These are phyloP conservation scores for Phytophthora pluvialis DNA, from an alignment of 352 stramenopile genomes.

Conservation along the genomic window DNA sequence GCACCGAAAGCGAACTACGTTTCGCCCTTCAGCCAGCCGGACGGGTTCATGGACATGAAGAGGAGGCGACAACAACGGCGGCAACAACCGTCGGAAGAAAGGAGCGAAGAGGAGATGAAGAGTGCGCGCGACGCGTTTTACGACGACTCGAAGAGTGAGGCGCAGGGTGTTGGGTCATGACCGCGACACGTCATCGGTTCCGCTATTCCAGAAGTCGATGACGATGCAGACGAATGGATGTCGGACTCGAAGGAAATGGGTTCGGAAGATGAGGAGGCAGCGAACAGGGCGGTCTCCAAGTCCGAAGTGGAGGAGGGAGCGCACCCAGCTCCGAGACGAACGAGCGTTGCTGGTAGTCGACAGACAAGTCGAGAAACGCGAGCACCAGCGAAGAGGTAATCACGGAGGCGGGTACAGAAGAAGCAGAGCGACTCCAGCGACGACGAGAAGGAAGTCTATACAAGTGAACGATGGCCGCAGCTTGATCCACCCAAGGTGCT, in stretches of 20 bases:
- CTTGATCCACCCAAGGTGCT: slow-evolving; percentile 51
- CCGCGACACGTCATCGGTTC: slow-evolving; percentile 56
- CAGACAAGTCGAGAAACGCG: slow-evolving; percentile 1
- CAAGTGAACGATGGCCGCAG: slow-evolving; percentile 56
- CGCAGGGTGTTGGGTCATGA: slow-evolving; percentile 26
- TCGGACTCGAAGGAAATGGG: slow-evolving; percentile 65
- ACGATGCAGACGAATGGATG: slow-evolving; percentile 65
- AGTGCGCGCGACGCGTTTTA: slow-evolving; percentile 40
- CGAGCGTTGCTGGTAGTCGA: background rate
- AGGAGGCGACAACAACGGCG: slow-evolving; percentile 20
- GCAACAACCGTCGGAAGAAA: slow-evolving; percentile 12
- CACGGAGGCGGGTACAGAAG: slow-evolving; percentile 14
- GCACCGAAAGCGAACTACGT: slow-evolving; percentile 41
- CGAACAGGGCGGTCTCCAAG: background rate
- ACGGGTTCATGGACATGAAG: slow-evolving; percentile 41
- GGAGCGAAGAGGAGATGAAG: slow-evolving; percentile 34
- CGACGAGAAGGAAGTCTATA: slow-evolving; percentile 34
- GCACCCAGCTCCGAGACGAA: background rate
- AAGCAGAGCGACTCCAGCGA: slow-evolving; percentile 26
- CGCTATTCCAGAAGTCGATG: slow-evolving; percentile 33
- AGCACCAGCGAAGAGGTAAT: background rate
- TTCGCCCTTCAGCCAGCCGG: slow-evolving; percentile 57
- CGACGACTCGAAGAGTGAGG: slow-evolving; percentile 38
- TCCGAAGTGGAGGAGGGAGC: background rate
- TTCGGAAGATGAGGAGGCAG: slow-evolving; percentile 19